Evolutionary conservation across 106 monocot species (phyloP).

Genomic region (Posidonia australis): DNA sequence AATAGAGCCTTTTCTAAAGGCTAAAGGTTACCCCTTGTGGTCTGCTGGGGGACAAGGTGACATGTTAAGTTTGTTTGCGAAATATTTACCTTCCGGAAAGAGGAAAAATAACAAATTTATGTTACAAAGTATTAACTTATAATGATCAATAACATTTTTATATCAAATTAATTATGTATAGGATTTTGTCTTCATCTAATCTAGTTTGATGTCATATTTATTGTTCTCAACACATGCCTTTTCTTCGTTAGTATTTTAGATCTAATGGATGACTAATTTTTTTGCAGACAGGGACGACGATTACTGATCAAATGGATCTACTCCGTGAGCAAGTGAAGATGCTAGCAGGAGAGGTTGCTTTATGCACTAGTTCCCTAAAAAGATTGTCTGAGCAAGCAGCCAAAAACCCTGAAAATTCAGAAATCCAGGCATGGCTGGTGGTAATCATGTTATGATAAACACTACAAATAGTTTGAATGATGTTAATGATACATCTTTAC

Average conservation of each 20-base stretch:
- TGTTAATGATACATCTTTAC: slow-evolving; percentile 2
- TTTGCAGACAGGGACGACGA: slow-evolving; percentile 77
- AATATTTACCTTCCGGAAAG: no score
- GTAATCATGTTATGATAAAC: neutral
- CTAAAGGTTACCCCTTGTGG: no score
- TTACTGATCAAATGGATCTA: slow-evolving; percentile 93
- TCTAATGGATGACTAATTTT: neutral
- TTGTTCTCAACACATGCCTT: no score
- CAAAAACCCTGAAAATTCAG: slow-evolving; percentile 59
- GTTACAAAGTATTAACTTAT: no score
- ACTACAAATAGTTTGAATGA: neutral
- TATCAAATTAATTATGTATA: no score
- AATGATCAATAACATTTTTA: no score
- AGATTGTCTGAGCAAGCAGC: slow-evolving; percentile 69
- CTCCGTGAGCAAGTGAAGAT: slow-evolving; percentile 89
- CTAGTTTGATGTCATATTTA: no score
- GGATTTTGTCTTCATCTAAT: no score
- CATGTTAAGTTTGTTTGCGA: no score
- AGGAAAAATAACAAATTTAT: no score
- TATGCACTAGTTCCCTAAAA: slow-evolving; percentile 84
- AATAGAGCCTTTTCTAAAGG: no score
- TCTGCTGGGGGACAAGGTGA: no score
- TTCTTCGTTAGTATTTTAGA: neutral
- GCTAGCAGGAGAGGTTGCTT: slow-evolving; percentile 88
- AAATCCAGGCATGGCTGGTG: slow-evolving; percentile 46